phyloP scores from a whole-genome alignment of 2,329 filamentous ascomycete species.

The Fusarium brachygibbosum region DNA sequence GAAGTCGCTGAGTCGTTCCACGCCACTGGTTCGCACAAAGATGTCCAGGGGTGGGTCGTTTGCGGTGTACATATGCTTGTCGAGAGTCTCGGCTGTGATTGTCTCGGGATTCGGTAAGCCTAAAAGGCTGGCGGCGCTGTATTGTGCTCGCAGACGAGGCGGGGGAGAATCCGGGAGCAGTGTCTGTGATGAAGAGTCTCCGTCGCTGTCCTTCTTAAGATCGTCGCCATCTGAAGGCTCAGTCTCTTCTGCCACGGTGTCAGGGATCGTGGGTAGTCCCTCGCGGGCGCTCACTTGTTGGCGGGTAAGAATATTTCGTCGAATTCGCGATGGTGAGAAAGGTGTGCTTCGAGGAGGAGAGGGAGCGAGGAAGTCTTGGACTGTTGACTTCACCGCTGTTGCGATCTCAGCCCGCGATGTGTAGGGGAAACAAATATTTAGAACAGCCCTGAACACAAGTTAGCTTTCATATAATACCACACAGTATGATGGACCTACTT shows the following conservation, averaged over 20 bases:
- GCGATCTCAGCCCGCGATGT: slow-evolving; percentile 97
- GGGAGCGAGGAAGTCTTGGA: slow-evolving; percentile 85
- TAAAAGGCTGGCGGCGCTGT: slow-evolving; percentile 54
- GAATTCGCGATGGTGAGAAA: slow-evolving; percentile 90
- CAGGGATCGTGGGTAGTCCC: slow-evolving; percentile 63
- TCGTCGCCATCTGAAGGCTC: slow-evolving; percentile 61
- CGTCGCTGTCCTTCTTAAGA: slow-evolving; percentile 61
- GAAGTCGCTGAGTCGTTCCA: slow-evolving; percentile 93
- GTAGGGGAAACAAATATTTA: slow-evolving; percentile 99
- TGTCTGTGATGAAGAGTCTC: slow-evolving; percentile 72
- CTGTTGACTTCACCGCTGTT: slow-evolving; percentile 86
- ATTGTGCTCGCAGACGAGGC: slow-evolving; percentile 53
- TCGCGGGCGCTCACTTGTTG: slow-evolving; percentile 68
- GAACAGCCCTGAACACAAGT: slow-evolving; percentile 60
- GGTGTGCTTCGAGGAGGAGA: slow-evolving; percentile 74
- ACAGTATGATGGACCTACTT: slow-evolving; percentile 64
- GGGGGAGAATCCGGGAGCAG: slow-evolving; percentile 67
- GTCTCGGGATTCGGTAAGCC: slow-evolving; percentile 80
- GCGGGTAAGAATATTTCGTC: slow-evolving; percentile 83
- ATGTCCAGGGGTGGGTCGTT: slow-evolving; percentile 90
- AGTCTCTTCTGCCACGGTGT: slow-evolving; percentile 60
- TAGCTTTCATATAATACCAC: slow-evolving; percentile 10
- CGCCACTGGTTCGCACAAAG: slow-evolving; percentile 91
- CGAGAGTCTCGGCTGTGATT: slow-evolving; percentile 86
- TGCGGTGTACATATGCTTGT: slow-evolving; percentile 88